These are phyloP conservation scores for Closterium sp. DNA, from an alignment of 139 green algal species.

Conservation along the genomic window DNA sequence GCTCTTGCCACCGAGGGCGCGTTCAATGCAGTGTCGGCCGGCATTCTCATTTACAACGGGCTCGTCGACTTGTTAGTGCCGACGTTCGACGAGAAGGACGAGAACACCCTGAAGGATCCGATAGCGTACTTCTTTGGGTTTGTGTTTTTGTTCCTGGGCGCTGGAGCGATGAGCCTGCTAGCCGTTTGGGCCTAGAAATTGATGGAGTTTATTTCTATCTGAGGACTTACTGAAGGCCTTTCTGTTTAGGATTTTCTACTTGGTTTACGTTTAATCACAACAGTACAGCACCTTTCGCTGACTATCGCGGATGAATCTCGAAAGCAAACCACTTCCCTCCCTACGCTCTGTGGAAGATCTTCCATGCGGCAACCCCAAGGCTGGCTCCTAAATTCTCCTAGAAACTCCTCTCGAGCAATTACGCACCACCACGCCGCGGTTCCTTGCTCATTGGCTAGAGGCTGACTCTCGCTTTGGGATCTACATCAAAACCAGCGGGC, in stretches of 20 bases:
- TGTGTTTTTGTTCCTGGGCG: conserved; percentile 12
- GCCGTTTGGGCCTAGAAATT: neutral
- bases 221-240: too few relatives aligned
- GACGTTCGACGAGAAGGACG: conserved; percentile 25
- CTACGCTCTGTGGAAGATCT: too few relatives aligned
- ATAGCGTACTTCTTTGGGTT: conserved; percentile 1
- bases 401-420: too few relatives aligned
- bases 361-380: neutral
- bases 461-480: too few relatives aligned
- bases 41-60: conserved; percentile 51
- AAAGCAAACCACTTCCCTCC: too few relatives aligned
- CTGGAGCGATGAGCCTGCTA: neutral
- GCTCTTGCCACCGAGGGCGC: conserved; percentile 28
- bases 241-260: too few relatives aligned
- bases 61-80: conserved; percentile 44
- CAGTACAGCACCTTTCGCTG: too few relatives aligned
- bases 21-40: conserved; percentile 38
- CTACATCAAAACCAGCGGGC: too few relatives aligned
- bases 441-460: too few relatives aligned
- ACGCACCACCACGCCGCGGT: too few relatives aligned
- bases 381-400: neutral
- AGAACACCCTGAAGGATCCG: neutral
- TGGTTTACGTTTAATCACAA: too few relatives aligned
- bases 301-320: too few relatives aligned
- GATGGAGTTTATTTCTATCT: neutral